Conservation (phyloP, 192 early-diverging fungal genomes). For the Backusella parvicylindrica region DNA sequence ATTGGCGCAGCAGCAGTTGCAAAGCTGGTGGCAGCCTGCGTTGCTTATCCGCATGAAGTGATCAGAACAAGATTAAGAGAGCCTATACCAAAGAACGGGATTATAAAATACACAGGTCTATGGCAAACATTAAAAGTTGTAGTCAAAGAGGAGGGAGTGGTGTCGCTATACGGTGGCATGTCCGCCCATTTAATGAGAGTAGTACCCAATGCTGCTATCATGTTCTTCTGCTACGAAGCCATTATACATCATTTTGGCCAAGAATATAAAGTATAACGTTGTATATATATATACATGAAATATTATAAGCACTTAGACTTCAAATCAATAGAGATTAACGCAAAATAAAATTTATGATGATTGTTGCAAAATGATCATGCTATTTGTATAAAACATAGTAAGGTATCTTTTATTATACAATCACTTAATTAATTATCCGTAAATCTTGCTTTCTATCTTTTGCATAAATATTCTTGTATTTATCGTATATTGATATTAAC, state of each 20-base stretch:
- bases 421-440: conserved; percentile 53
- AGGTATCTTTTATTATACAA: not conserved
- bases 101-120: conserved; percentile 76
- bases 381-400: not conserved
- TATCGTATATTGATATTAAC: conserved; percentile 55
- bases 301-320: no score
- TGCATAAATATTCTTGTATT: conserved; percentile 68
- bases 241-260: conserved; percentile 50
- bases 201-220: conserved; percentile 93
- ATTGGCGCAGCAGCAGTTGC: conserved; percentile 79
- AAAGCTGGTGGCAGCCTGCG: conserved; percentile 82
- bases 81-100: conserved; percentile 59
- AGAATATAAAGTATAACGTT: not conserved
- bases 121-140: conserved; percentile 52
- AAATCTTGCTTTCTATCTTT: conserved; percentile 59
- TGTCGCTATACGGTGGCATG: conserved; percentile 92
- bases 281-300: not conserved
- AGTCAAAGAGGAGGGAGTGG: conserved; percentile 76
- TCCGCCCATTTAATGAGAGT: conserved; percentile 91
- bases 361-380: not conserved
- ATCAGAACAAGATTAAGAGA: conserved; percentile 88
- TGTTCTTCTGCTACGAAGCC: conserved; percentile 87
- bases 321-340: no score
- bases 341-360: not conserved
- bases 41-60: conserved; percentile 96